Base-by-base conservation (phyloP, 345 rosid genomes). In the Sisymbrium altissimum region DNA sequence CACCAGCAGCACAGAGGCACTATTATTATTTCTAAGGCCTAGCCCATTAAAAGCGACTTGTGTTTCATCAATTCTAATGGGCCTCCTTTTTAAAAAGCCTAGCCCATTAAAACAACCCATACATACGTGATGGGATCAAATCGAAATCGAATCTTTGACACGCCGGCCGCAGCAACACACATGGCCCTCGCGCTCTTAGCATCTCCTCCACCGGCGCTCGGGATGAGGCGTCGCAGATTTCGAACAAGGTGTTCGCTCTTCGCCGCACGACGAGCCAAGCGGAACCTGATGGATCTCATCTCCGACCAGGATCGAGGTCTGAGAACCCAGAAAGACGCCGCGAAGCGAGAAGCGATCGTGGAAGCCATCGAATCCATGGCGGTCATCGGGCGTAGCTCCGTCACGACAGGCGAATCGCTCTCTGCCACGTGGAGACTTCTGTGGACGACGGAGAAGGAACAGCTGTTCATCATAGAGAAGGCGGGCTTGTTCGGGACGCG, bases 401-500 rank as follows among this genome's bases (percentile, higher is more conserved):
- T 78, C 76, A 91, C 97, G 68, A 94, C 97, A 30, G 88, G 67
- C 0, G 73, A 49, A 7, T 78, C 90, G 8, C 89, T 94, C 8
- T 88, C 96, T 9, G 85, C 91, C 72, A 89, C 96, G 41, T 94
- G 97, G 96, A 80, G 98, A 59, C 74, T 91, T 46, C 86, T 89
- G 49, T 93, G 98, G 97, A 91, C 94, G 23, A 89, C 98, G 56
- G 98, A 93, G 89, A 93, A 89, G 78, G 98, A 89, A 80, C 98
- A 89, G 79, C 86, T 93, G 4, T 93, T 86, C 85, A 91, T 93
- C 54, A 80, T 93, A 55, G 94, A 91, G 86, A 91, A 88, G 66
- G 94, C 97, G 10, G 81, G 84, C 19, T 33, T 90, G 79, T 84
- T 93, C 29, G 90, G 97, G 9, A 91, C 94, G 0, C 74, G 69